Conservation (phyloP, 805 yeast genomes). For the Candida pini region DNA sequence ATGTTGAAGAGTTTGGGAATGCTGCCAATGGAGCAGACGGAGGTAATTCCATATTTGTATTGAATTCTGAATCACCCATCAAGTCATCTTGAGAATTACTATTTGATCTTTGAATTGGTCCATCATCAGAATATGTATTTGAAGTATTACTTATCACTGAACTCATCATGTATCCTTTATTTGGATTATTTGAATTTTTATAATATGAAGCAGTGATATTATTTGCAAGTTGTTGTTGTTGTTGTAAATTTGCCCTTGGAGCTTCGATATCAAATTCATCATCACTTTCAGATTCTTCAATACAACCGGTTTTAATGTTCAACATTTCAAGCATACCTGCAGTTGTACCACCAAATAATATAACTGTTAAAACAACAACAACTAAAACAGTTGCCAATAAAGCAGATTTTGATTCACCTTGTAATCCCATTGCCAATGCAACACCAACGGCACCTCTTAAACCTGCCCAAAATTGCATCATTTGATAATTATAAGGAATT, state of each 20-base stretch:
- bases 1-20: conserved; percentile 13
- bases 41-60: conserved; percentile 29
- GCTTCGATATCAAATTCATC: conserved; percentile 95
- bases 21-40: conserved; percentile 23
- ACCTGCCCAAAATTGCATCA: conserved; percentile 99
- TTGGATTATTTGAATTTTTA: conserved; percentile 10
- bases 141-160: conserved; percentile 12
- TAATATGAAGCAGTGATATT: conserved; percentile 7
- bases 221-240: conserved; percentile 9
- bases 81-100: conserved; percentile 22
- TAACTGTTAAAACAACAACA: conserved; percentile 93
- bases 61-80: conserved; percentile 29
- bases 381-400: conserved; percentile 91
- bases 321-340: conserved; percentile 96
- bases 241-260: conserved; percentile 33
- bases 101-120: conserved; percentile 19
- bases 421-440: conserved; percentile 95
- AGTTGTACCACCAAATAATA: conserved; percentile 96
- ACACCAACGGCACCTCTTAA: conserved; percentile 99
- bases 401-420: conserved; percentile 87
- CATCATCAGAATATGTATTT: conserved; percentile 21
- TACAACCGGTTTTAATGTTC: conserved; percentile 87
- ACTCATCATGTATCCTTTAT: conserved; percentile 14
- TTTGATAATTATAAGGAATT: conserved; percentile 91
- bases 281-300: conserved; percentile 77